Evolutionary conservation across 306 rosid genomes (phyloP).

Genomic region (Purshia tridentata): DNA sequence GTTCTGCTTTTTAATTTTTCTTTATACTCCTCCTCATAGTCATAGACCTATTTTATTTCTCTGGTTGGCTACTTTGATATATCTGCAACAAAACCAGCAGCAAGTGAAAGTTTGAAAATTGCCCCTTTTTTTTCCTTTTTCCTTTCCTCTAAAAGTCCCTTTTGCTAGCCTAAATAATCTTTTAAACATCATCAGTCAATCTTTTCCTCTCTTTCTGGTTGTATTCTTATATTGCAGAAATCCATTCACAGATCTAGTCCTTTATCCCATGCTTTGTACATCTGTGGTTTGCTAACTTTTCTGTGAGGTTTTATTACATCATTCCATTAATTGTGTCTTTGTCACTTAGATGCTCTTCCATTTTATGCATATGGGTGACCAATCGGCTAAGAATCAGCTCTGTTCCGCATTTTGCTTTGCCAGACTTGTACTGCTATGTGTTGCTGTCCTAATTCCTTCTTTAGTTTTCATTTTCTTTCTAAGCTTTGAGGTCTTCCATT

Average conservation of each 20-base stretch:
- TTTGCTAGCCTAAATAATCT: neutral
- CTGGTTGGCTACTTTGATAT: conserved; percentile 18
- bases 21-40: neutral
- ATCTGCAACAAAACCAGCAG: conserved; percentile 21
- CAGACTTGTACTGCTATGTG: conserved; percentile 19
- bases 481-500: conserved; percentile 34
- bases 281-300: neutral
- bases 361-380: conserved; percentile 38
- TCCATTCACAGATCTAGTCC: too few species aligned
- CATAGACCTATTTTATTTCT: conserved; percentile 5
- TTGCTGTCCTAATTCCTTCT: conserved; percentile 36
- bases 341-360: conserved; percentile 8
- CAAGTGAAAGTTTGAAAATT: conserved; percentile 8
- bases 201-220: neutral
- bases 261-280: too few species aligned
- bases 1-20: conserved; percentile 8
- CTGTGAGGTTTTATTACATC: neutral
- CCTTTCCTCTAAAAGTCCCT: conserved; percentile 25
- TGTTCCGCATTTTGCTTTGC: conserved; percentile 26
- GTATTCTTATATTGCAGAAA: neutral
- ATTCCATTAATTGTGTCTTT: neutral
- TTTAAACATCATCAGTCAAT: neutral
- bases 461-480: conserved; percentile 31
- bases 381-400: conserved; percentile 24
- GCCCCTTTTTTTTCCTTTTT: neutral